Conservation (phyloP, 1,284 basidiomycete species). For the Vanrija pseudolonga region DNA sequence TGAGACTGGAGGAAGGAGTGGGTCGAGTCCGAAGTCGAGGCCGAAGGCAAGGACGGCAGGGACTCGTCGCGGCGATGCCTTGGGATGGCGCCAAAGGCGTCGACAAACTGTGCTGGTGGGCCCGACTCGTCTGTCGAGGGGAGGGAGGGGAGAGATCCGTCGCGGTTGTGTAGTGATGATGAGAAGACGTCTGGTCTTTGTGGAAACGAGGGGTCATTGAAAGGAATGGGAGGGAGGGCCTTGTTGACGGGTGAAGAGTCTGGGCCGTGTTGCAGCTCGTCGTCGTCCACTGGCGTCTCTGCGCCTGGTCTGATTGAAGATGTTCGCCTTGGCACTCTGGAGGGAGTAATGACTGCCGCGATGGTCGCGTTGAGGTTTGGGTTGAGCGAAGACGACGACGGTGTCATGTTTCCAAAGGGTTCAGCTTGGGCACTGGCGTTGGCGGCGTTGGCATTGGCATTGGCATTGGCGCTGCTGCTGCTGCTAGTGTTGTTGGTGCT, state of each 20-base stretch:
- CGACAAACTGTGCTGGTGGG: too few relatives aligned
- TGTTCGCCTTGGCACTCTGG: constrained; percentile 10
- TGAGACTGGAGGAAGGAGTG: constrained; percentile 26
- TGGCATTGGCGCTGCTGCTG: constrained; percentile 17
- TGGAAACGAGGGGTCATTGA: constrained; percentile 1
- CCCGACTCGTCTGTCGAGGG: too few relatives aligned
- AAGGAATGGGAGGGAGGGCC: constrained; percentile 4
- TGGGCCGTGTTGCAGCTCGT: too few relatives aligned
- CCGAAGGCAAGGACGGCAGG: background rate
- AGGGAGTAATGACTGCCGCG: constrained; percentile 8
- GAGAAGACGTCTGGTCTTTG: background rate
- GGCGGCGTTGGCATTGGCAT: constrained; percentile 10
- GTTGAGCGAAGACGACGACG: constrained; percentile 1
- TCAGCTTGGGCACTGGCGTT: too few relatives aligned
- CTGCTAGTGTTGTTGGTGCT: too few relatives aligned
- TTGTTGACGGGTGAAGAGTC: constrained; percentile 13
- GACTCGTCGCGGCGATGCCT: too few relatives aligned
- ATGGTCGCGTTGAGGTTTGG: background rate
- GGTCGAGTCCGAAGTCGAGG: constrained; percentile 13
- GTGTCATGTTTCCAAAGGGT: too few relatives aligned
- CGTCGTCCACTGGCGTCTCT: too few relatives aligned
- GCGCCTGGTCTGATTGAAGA: constrained; percentile 8
- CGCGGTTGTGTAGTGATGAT: too few relatives aligned
- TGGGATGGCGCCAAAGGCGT: too few relatives aligned
- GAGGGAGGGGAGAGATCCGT: too few relatives aligned